Evolutionary conservation across 495 filamentous ascomycete genomes (phyloP).

Genomic region (Hamigera avellanea): DNA sequence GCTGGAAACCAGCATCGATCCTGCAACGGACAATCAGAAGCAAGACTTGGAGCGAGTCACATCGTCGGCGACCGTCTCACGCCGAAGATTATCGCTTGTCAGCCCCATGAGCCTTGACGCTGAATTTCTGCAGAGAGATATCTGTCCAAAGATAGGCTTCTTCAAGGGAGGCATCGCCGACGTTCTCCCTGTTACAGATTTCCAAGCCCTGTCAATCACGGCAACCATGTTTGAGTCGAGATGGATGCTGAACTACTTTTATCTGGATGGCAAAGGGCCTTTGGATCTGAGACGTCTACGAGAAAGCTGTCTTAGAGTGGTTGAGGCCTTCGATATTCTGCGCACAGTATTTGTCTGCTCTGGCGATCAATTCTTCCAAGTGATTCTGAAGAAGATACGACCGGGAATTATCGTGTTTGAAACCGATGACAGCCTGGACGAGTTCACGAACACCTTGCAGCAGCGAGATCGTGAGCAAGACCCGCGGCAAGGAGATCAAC

Average conservation of each 20-base stretch:
- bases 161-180: constrained; percentile 45
- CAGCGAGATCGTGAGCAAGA: constrained; percentile 36
- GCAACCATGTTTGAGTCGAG: constrained; percentile 42
- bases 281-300: constrained; percentile 37
- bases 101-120: constrained; percentile 31
- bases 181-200: constrained; percentile 48
- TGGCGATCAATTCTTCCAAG: constrained; percentile 45
- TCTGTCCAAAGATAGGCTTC: constrained; percentile 43
- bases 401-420: constrained; percentile 42
- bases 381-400: constrained; percentile 45
- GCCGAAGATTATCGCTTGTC: constrained; percentile 34
- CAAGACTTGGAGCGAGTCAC: constrained; percentile 2
- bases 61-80: constrained; percentile 9
- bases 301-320: constrained; percentile 30
- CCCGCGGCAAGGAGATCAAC: constrained; percentile 49
- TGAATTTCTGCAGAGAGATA: constrained; percentile 28
- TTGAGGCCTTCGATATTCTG: constrained; percentile 51
- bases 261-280: constrained; percentile 36
- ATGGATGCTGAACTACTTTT: constrained; percentile 48
- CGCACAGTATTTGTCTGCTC: constrained; percentile 56
- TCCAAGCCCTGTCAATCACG: constrained; percentile 52
- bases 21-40: constrained; percentile 9
- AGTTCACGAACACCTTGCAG: constrained; percentile 38
- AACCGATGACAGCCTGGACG: constrained; percentile 37
- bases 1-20: constrained; percentile 4